phyloP scores from a whole-genome alignment of 768 basidiomycete species.

The Termitomyces sp. region DNA sequence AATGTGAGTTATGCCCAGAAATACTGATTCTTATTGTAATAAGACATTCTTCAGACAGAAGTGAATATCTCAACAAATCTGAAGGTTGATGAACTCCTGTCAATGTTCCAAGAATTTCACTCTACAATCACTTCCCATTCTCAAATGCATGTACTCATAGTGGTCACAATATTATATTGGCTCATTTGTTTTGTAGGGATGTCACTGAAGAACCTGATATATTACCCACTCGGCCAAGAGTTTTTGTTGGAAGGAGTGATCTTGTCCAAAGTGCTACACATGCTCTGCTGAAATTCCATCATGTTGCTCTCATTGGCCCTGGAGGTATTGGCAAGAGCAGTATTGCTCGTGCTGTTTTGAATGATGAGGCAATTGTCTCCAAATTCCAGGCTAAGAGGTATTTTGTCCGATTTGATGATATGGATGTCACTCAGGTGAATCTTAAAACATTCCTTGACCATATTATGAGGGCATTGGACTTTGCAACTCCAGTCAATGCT shows the following conservation, averaged over 20 bases:
- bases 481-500: too few relatives aligned
- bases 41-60: background rate
- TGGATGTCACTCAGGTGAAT: too few relatives aligned
- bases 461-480: too few relatives aligned
- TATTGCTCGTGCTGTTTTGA: background rate
- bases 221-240: background rate
- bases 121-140: background rate
- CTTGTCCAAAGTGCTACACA: background rate
- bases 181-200: background rate
- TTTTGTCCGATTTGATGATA: too few relatives aligned
- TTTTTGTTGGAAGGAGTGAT: background rate
- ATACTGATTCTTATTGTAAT: background rate
- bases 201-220: too few relatives aligned
- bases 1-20: background rate
- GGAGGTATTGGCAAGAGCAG: background rate
- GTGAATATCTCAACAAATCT: slow-evolving; percentile 6
- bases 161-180: background rate
- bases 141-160: background rate
- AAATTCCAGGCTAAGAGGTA: background rate
- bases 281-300: background rate
- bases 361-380: background rate
- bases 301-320: background rate
- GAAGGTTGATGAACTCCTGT: slow-evolving; percentile 10
- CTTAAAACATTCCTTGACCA: too few relatives aligned
- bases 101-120: background rate